phyloP scores from a whole-genome alignment of 768 basidiomycete genomes.

The Candolleomyces eurysporus region DNA sequence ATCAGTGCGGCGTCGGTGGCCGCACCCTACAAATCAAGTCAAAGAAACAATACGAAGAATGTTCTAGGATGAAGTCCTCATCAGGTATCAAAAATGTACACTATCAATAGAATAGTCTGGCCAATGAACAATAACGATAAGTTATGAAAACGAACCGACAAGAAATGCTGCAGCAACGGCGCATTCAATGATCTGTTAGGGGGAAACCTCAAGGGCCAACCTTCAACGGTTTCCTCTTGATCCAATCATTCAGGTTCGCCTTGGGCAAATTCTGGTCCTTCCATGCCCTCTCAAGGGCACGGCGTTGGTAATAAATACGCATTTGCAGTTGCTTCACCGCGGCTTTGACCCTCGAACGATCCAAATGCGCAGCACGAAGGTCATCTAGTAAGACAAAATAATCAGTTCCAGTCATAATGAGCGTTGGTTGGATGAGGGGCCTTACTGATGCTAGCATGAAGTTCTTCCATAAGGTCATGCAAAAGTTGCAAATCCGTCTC shows the following conservation, averaged over 20 bases:
- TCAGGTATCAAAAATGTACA: too few relatives aligned
- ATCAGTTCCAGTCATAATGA: neutral
- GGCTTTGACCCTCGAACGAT: slow-evolving; percentile 73
- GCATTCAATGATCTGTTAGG: too few relatives aligned
- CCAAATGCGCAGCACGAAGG: slow-evolving; percentile 70
- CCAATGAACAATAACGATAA: too few relatives aligned
- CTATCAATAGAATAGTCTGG: too few relatives aligned
- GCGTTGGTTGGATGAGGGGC: slow-evolving; percentile 7
- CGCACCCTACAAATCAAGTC: too few relatives aligned
- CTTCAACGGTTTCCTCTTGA: neutral
- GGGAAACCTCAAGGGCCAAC: too few relatives aligned
- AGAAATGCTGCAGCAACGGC: too few relatives aligned
- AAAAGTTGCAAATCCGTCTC: slow-evolving; percentile 49
- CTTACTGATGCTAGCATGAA: slow-evolving; percentile 66
- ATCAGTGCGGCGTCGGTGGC: too few relatives aligned
- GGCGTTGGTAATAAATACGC: slow-evolving; percentile 57
- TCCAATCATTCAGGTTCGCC: neutral
- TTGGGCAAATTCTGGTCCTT: neutral
- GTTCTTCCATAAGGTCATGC: slow-evolving; percentile 42
- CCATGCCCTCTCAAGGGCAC: slow-evolving; percentile 1
- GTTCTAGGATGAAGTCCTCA: too few relatives aligned
- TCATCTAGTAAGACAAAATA: slow-evolving; percentile 46
- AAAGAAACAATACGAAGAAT: too few relatives aligned
- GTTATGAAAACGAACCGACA: too few relatives aligned
- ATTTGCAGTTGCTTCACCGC: slow-evolving; percentile 62